Evolutionary conservation across 140 eudicot genomes (phyloP).

Genomic region (Flaveria floridana): DNA sequence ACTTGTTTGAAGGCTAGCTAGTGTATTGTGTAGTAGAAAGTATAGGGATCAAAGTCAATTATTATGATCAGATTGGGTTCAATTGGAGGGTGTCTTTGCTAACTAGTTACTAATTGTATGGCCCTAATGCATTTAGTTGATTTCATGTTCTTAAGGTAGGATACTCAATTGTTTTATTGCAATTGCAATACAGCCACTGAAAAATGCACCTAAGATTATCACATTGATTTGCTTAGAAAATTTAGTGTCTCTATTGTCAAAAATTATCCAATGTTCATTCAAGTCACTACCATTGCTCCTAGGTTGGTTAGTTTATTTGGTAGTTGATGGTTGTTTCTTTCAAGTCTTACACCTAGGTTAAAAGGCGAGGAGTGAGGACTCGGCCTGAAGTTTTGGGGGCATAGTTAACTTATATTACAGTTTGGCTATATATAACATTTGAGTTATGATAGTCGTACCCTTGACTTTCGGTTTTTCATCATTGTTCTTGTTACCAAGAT

Average conservation of each 20-base stretch:
- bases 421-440: slow-evolving; percentile 1
- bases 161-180: background rate
- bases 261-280: background rate
- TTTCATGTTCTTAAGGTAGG: slow-evolving; percentile 5
- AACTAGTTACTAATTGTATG: background rate
- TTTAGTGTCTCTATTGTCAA: background rate
- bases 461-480: background rate
- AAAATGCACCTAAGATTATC: slow-evolving; percentile 1
- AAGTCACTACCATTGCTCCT: background rate
- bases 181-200: background rate
- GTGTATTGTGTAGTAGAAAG: background rate
- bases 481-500: background rate
- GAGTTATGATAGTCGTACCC: background rate
- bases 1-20: background rate
- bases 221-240: background rate
- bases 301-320: background rate
- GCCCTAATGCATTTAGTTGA: slow-evolving; percentile 4
- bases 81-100: slow-evolving; percentile 19
- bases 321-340: background rate
- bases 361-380: background rate
- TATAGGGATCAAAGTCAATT: slow-evolving; percentile 8
- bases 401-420: background rate
- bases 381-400: background rate
- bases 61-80: slow-evolving; percentile 4
- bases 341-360: background rate